These are phyloP conservation scores for Claviceps purpurea DNA, from an alignment of 2,329 filamentous ascomycete genomes.

Conservation along the genomic window DNA sequence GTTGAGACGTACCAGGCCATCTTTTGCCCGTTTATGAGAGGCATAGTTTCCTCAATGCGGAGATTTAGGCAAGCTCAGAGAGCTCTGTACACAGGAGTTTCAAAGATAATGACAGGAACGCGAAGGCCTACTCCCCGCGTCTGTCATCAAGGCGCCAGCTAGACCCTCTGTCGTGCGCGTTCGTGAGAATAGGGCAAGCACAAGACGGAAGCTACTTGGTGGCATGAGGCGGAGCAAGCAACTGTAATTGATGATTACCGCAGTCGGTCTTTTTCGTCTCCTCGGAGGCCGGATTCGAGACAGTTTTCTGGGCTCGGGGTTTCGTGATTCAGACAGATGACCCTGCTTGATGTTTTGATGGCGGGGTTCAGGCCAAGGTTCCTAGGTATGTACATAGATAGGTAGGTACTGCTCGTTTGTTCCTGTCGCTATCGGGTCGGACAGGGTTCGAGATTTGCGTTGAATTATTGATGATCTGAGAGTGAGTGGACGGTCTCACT, in stretches of 20 bases:
- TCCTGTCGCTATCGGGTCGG: background rate
- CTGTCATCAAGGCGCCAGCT: background rate
- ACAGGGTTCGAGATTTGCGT: background rate
- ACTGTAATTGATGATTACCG: background rate
- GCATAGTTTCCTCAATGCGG: slow-evolving; percentile 33
- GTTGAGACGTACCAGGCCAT: slow-evolving; percentile 53
- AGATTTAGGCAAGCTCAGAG: background rate
- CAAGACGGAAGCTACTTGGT: background rate
- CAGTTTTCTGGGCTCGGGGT: background rate
- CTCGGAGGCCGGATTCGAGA: background rate
- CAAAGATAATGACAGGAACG: background rate
- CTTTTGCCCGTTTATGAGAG: slow-evolving; percentile 55
- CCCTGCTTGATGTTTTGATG: background rate
- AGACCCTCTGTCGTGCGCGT: background rate
- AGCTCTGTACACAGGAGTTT: background rate
- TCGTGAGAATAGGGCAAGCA: background rate
- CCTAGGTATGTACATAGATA: no score
- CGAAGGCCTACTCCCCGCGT: background rate
- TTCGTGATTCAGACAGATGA: background rate
- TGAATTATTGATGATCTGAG: no score
- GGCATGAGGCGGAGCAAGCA: background rate
- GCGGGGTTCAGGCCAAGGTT: background rate
- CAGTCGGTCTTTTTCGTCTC: background rate
- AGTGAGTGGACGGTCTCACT: background rate
- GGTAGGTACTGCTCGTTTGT: no score